A percentile compares a stretch with the other conserved stretches of the same genome.
Conservation (phyloP, 805 yeast genomes). For the Candida montana region DNA sequence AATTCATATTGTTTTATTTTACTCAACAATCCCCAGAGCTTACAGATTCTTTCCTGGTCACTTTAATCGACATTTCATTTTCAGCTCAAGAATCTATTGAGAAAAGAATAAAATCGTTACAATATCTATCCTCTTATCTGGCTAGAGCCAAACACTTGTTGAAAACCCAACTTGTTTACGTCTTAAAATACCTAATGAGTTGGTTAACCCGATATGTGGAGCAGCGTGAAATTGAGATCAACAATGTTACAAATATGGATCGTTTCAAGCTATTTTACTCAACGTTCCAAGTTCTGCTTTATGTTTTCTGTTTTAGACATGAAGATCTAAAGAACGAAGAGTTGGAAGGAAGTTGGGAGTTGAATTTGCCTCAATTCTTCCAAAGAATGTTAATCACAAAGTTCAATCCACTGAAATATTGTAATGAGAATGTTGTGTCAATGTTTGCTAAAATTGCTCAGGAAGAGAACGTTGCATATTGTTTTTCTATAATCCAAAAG, state of each 20-base stretch:
- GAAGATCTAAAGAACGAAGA: slow-evolving; percentile 40
- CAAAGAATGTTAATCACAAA: slow-evolving; percentile 80
- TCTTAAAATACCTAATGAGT: slow-evolving; percentile 72
- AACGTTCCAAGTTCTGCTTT: slow-evolving; percentile 82
- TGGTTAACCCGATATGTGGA: slow-evolving; percentile 80
- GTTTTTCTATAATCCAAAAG: slow-evolving; percentile 88
- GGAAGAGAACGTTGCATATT: slow-evolving; percentile 83
- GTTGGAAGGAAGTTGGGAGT: slow-evolving; percentile 55
- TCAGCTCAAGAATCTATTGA: slow-evolving; percentile 62
- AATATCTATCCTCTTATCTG: slow-evolving; percentile 83
- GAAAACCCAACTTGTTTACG: slow-evolving; percentile 69
- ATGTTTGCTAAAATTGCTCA: slow-evolving; percentile 93
- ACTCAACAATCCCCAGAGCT: slow-evolving; percentile 80
- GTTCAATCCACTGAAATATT: slow-evolving; percentile 89
- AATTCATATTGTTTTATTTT: slow-evolving; percentile 73
- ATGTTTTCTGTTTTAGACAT: slow-evolving; percentile 88
- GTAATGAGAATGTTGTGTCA: slow-evolving; percentile 88
- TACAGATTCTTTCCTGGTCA: slow-evolving; percentile 77
- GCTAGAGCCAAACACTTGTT: slow-evolving; percentile 78
- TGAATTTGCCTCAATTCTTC: slow-evolving; percentile 77
- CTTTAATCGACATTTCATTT: slow-evolving; percentile 79
- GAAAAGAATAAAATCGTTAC: slow-evolving; percentile 82
- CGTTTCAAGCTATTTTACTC: slow-evolving; percentile 86
- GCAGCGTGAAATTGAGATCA: slow-evolving; percentile 83
- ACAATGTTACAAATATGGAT: slow-evolving; percentile 72